Percentiles rank a stretch among this genome's conserved stretches.
phyloP scores from a whole-genome alignment of 352 stramenopile genomes.

The Peronospora farinosa region DNA sequence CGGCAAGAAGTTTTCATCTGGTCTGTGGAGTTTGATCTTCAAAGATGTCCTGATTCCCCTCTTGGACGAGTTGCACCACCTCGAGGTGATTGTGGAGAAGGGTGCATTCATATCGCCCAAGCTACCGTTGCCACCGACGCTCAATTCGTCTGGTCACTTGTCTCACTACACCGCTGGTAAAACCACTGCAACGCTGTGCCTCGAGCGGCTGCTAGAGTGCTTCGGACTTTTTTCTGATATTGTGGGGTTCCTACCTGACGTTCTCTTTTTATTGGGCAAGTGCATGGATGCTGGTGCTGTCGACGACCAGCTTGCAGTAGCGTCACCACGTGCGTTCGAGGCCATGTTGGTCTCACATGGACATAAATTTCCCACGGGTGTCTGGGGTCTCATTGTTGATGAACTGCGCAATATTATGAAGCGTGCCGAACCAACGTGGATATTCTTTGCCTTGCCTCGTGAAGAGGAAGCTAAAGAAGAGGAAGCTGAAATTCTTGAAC shows the following conservation, averaged over 20 bases:
- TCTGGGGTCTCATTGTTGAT: constrained; percentile 76
- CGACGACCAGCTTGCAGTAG: constrained; percentile 61
- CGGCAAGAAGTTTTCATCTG: constrained; percentile 61
- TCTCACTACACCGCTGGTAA: constrained; percentile 36
- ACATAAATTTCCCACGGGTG: constrained; percentile 73
- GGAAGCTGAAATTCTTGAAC: neutral
- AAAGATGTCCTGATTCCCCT: constrained; percentile 83
- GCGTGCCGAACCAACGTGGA: constrained; percentile 66
- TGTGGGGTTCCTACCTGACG: constrained; percentile 69
- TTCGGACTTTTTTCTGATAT: constrained; percentile 80
- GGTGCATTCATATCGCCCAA: constrained; percentile 33
- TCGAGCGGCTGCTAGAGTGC: constrained; percentile 56
- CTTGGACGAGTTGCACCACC: constrained; percentile 65
- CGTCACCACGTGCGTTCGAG: constrained; percentile 53
- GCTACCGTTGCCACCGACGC: constrained; percentile 25
- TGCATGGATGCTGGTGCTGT: constrained; percentile 71
- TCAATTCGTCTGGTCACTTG: constrained; percentile 22
- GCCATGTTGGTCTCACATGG: constrained; percentile 64
- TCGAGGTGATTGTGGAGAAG: constrained; percentile 58
- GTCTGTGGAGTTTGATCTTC: constrained; percentile 81
- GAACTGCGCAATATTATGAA: constrained; percentile 75
- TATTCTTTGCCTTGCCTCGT: constrained; percentile 41
- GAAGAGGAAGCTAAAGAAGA: constrained; percentile 10
- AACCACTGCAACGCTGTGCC: constrained; percentile 57
- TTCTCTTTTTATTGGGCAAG: constrained; percentile 68